Conservation (phyloP, 1,139 yeast genomes). For the Yamadazyma atmosphaerica region DNA sequence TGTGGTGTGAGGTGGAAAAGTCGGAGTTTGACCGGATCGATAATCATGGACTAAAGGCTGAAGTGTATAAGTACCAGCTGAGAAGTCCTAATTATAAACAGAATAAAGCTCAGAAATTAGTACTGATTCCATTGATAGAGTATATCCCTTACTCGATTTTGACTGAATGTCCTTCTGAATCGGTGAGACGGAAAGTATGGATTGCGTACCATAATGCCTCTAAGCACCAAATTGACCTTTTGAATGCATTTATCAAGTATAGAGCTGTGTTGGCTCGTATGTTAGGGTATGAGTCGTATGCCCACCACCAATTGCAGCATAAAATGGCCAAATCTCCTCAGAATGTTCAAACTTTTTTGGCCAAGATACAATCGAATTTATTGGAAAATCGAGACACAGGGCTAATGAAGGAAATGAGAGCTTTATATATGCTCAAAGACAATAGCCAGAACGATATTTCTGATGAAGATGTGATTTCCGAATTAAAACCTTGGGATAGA, state of each 20-base stretch:
- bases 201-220: constrained; percentile 63
- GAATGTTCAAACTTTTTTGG: constrained; percentile 69
- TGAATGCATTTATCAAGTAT: constrained; percentile 60
- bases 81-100: constrained; percentile 15
- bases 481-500: constrained; percentile 88
- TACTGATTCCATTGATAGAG: constrained; percentile 64
- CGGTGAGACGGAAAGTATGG: constrained; percentile 72
- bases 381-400: constrained; percentile 38
- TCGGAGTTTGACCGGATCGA: constrained; percentile 33
- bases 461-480: constrained; percentile 42
- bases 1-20: constrained; percentile 37
- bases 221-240: constrained; percentile 55
- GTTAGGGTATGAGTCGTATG: constrained; percentile 70
- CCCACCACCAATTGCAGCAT: constrained; percentile 81
- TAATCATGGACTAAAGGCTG: constrained; percentile 22
- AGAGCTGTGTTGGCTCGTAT: constrained; percentile 73
- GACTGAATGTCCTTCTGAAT: constrained; percentile 55
- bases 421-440: constrained; percentile 39
- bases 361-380: constrained; percentile 49
- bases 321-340: constrained; percentile 88
- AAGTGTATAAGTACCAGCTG: constrained; percentile 29
- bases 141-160: constrained; percentile 66
- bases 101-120: constrained; percentile 9
- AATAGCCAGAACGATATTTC: constrained; percentile 18
- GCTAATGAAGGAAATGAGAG: constrained; percentile 59